Conservation (phyloP, 1,284 basidiomycete species). For the Ceratobasidium sp. region DNA sequence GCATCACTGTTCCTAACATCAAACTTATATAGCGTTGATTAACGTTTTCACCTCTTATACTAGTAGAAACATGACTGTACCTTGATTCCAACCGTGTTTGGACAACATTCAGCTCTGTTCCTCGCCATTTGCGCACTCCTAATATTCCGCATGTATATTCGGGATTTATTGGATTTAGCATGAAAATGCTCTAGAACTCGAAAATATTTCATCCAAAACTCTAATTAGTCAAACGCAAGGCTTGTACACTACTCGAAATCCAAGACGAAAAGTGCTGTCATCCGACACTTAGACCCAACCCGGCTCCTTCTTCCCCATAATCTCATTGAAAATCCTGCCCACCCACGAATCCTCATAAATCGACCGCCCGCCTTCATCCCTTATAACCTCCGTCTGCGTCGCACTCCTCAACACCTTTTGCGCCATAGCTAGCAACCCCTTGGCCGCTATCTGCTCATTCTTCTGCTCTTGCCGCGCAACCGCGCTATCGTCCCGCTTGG, state of each 20-base stretch:
- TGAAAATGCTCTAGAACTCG: too few relatives aligned
- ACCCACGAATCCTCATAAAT: conserved; percentile 45
- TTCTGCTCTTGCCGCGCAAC: conserved; percentile 27
- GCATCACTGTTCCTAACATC: too few relatives aligned
- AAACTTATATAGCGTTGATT: too few relatives aligned
- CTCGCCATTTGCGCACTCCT: too few relatives aligned
- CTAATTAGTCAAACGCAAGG: neutral
- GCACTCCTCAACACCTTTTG: conserved; percentile 21
- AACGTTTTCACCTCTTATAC: too few relatives aligned
- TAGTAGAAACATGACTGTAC: too few relatives aligned
- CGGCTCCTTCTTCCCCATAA: conserved; percentile 30
- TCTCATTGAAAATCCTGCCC: conserved; percentile 29
- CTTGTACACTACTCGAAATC: neutral
- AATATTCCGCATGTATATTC: too few relatives aligned
- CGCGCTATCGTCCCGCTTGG: conserved; percentile 32
- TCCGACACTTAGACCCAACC: neutral
- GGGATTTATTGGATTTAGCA: too few relatives aligned
- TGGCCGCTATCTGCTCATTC: conserved; percentile 30
- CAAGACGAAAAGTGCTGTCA: neutral
- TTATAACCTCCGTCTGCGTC: conserved; percentile 37
- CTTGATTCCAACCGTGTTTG: too few relatives aligned
- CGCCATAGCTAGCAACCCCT: conserved; percentile 37
- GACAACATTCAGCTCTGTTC: too few relatives aligned
- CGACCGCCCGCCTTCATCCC: conserved; percentile 38
- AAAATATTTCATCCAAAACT: too few relatives aligned